Percentiles rank a stretch among this genome's conserved stretches.
These are phyloP conservation scores for Nothopassalora personata DNA, from an alignment of 2,329 filamentous ascomycete genomes.

Conservation along the genomic window DNA sequence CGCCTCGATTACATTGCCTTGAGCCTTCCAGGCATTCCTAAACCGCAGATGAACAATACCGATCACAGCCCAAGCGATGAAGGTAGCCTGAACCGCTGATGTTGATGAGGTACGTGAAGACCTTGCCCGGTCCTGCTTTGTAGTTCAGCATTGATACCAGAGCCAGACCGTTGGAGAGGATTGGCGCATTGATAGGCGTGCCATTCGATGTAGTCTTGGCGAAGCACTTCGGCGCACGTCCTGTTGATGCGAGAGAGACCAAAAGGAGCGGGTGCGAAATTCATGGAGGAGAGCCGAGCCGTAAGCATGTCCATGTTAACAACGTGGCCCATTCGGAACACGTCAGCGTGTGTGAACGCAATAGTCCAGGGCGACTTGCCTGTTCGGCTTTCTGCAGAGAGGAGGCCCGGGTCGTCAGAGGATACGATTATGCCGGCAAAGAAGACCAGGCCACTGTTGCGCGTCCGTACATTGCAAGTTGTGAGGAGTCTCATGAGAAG, in stretches of 20 bases:
- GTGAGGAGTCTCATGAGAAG: neutral
- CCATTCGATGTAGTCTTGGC: constrained; percentile 9
- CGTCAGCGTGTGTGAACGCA: constrained; percentile 7
- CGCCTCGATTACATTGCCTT: constrained; percentile 7
- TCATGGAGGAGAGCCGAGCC: constrained; percentile 6
- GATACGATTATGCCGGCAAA: constrained; percentile 13
- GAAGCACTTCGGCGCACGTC: constrained; percentile 10
- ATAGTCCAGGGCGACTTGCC: constrained; percentile 13
- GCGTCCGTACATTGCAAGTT: neutral
- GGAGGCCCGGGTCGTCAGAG: constrained; percentile 7
- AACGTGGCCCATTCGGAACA: constrained; percentile 15
- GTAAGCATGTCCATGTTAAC: constrained; percentile 8
- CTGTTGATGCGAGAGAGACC: constrained; percentile 7
- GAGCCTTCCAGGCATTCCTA: constrained; percentile 8
- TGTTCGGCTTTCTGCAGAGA: constrained; percentile 10
- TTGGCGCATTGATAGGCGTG: constrained; percentile 6
- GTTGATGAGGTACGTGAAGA: constrained; percentile 9
- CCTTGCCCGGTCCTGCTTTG: constrained; percentile 4
- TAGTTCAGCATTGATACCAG: constrained; percentile 12
- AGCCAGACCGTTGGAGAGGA: constrained; percentile 7
- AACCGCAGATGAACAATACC: constrained; percentile 8
- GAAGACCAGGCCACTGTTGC: constrained; percentile 8
- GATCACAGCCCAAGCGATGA: constrained; percentile 13
- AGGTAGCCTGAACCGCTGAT: constrained; percentile 11
- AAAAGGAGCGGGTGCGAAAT: constrained; percentile 9